Evolutionary conservation across 148 eudicot genomes (phyloP).

Genomic region (Beta vulgaris): DNA sequence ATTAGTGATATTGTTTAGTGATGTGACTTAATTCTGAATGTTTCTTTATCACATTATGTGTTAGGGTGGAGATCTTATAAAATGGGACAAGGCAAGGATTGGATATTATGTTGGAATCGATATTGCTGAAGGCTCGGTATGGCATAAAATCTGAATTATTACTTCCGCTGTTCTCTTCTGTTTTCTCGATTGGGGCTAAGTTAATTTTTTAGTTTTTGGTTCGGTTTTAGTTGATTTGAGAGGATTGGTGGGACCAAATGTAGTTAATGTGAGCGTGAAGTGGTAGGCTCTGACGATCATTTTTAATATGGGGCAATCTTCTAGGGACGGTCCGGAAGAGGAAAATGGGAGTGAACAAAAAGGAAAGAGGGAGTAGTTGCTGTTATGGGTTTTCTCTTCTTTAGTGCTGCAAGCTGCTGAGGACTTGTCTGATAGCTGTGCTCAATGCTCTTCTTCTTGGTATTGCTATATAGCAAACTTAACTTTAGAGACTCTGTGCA

Average conservation of each 20-base stretch:
- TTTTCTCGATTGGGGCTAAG: too few relatives aligned
- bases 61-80: slow-evolving; percentile 96
- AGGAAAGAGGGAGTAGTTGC: too few relatives aligned
- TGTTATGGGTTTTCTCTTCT: not conserved
- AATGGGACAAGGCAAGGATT: slow-evolving; percentile 97
- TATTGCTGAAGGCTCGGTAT: slow-evolving; percentile 97
- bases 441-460: not conserved
- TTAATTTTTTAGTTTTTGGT: too few relatives aligned
- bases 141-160: too few relatives aligned
- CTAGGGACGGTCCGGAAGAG: too few relatives aligned
- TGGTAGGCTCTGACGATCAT: too few relatives aligned
- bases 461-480: not conserved
- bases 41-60: slow-evolving; percentile 9
- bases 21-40: slow-evolving; percentile 3
- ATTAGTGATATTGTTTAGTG: not conserved
- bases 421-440: not conserved
- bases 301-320: too few relatives aligned
- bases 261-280: too few relatives aligned
- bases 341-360: too few relatives aligned
- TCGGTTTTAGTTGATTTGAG: too few relatives aligned
- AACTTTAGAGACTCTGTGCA: slow-evolving; percentile 28
- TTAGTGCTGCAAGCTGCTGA: not conserved
- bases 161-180: too few relatives aligned
- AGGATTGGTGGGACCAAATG: too few relatives aligned
- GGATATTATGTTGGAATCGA: slow-evolving; percentile 98